Evolutionary conservation across 495 filamentous ascomycete genomes (phyloP).

Genomic region (Penicillium alfredii): DNA sequence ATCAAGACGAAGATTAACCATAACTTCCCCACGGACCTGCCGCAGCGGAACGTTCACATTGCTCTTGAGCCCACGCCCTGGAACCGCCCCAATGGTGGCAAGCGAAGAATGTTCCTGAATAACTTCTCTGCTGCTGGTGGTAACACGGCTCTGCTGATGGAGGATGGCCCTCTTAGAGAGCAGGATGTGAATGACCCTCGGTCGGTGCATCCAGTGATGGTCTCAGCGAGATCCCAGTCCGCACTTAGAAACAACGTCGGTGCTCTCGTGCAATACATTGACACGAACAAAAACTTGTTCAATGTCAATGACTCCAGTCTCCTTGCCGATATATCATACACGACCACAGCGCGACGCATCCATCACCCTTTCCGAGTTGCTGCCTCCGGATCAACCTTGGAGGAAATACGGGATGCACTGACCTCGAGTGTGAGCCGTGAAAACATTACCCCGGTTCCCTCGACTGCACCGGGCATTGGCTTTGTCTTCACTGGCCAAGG

Average conservation of each 20-base stretch:
- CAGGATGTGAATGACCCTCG: constrained; percentile 47
- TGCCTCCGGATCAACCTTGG: constrained; percentile 43
- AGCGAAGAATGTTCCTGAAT: constrained; percentile 60
- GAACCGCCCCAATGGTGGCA: constrained; percentile 53
- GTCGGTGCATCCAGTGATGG: constrained; percentile 42
- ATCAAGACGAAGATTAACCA: constrained; percentile 80
- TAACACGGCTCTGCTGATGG: constrained; percentile 48
- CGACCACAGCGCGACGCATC: constrained; percentile 77
- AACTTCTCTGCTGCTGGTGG: constrained; percentile 62
- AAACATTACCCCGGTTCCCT: constrained; percentile 23
- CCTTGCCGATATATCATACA: constrained; percentile 58
- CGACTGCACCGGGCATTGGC: constrained; percentile 46
- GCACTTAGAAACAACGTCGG: constrained; percentile 52
- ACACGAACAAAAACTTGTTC: constrained; percentile 40
- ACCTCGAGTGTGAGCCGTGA: constrained; percentile 22
- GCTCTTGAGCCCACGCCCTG: constrained; percentile 55
- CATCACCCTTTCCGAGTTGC: constrained; percentile 71
- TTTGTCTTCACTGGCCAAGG: constrained; percentile 56
- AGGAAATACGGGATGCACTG: constrained; percentile 28
- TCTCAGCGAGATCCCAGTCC: constrained; percentile 49
- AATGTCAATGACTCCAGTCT: constrained; percentile 33
- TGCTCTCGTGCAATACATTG: constrained; percentile 46
- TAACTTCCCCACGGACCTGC: constrained; percentile 70
- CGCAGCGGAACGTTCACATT: constrained; percentile 70
- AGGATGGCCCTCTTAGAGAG: constrained; percentile 44